Conservation (phyloP, 2,329 filamentous ascomycete species). For the Parastagonospora nodorum region DNA sequence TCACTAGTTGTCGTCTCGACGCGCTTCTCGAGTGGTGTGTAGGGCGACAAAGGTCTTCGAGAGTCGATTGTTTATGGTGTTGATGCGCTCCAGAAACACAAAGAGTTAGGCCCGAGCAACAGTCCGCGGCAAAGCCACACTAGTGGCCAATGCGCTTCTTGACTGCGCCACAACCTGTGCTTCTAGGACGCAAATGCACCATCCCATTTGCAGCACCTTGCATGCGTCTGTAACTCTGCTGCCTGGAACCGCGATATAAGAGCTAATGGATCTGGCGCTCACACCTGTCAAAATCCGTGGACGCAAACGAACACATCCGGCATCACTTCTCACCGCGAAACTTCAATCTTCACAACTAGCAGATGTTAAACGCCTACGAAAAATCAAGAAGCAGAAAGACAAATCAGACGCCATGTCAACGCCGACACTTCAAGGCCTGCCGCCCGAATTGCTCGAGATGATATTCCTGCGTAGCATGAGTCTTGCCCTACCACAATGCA, state of each 20-base stretch:
- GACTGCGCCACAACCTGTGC: constrained; percentile 17
- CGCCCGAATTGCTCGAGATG: constrained; percentile 42
- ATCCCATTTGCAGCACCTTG: constrained; percentile 22
- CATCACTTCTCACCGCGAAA: constrained; percentile 4
- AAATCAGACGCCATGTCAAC: constrained; percentile 33
- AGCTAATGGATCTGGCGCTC: constrained; percentile 39
- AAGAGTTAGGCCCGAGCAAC: constrained; percentile 8
- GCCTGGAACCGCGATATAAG: constrained; percentile 28
- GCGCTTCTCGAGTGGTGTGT: constrained; percentile 8
- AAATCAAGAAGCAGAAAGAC: constrained; percentile 18
- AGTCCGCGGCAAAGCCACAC: constrained; percentile 33
- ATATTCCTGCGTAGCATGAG: constrained; percentile 46
- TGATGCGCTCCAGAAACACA: constrained; percentile 28
- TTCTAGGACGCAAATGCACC: constrained; percentile 13
- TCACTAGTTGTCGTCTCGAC: constrained; percentile 20
- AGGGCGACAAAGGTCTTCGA: constrained; percentile 8
- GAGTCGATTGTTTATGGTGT: constrained; percentile 34
- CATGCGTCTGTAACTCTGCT: constrained; percentile 26
- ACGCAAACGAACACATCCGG: constrained; percentile 31
- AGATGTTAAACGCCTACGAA: constrained; percentile 16
- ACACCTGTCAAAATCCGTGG: constrained; percentile 42
- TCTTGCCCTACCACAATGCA: constrained; percentile 37
- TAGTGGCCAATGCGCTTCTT: constrained; percentile 15
- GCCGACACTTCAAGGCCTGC: constrained; percentile 40
- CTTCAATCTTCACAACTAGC: constrained; percentile 4